These are phyloP conservation scores for Cyclocybe aegerita DNA, from an alignment of 768 basidiomycete species.

Conservation along the genomic window DNA sequence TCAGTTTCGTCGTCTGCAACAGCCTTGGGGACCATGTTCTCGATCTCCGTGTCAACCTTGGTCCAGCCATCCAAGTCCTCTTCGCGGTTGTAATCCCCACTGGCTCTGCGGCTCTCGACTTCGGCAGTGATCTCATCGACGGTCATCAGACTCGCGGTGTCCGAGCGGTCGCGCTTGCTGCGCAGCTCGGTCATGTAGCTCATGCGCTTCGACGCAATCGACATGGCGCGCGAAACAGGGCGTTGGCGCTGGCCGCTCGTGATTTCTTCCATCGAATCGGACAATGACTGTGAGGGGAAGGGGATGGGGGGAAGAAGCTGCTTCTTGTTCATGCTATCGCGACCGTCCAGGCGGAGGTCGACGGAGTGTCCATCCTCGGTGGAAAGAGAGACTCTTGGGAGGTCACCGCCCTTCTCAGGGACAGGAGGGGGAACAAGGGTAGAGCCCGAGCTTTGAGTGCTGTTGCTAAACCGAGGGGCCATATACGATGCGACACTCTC, in stretches of 20 bases:
- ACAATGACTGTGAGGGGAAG: slow-evolving; percentile 75
- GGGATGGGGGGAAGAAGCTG: slow-evolving; percentile 77
- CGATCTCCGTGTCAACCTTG: slow-evolving; percentile 54
- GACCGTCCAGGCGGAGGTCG: slow-evolving; percentile 55
- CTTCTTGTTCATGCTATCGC: slow-evolving; percentile 35
- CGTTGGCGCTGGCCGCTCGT: slow-evolving; percentile 31
- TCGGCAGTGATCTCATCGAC: slow-evolving; percentile 98
- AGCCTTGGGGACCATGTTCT: slow-evolving; percentile 31
- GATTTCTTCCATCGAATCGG: slow-evolving; percentile 71
- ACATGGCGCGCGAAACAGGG: slow-evolving; percentile 43
- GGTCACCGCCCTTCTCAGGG: slow-evolving; percentile 40
- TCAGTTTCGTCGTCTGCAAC: slow-evolving; percentile 32
- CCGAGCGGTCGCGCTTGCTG: slow-evolving; percentile 80
- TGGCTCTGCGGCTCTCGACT: slow-evolving; percentile 72
- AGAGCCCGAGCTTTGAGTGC: slow-evolving; percentile 51
- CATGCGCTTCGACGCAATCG: slow-evolving; percentile 62
- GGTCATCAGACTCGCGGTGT: slow-evolving; percentile 90
- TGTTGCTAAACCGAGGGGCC: slow-evolving; percentile 62
- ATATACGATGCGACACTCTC: slow-evolving; percentile 54
- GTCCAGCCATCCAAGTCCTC: slow-evolving; percentile 72
- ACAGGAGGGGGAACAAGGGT: slow-evolving; percentile 44
- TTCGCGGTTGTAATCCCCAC: slow-evolving; percentile 41
- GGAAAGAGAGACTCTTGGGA: slow-evolving; percentile 74
- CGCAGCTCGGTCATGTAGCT: slow-evolving; percentile 82
- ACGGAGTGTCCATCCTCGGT: slow-evolving; percentile 70